A percentile compares a stretch with the other conserved stretches of the same genome.
phyloP scores from a whole-genome alignment of 2,329 filamentous ascomycete species.

The Apiospora koreana region DNA sequence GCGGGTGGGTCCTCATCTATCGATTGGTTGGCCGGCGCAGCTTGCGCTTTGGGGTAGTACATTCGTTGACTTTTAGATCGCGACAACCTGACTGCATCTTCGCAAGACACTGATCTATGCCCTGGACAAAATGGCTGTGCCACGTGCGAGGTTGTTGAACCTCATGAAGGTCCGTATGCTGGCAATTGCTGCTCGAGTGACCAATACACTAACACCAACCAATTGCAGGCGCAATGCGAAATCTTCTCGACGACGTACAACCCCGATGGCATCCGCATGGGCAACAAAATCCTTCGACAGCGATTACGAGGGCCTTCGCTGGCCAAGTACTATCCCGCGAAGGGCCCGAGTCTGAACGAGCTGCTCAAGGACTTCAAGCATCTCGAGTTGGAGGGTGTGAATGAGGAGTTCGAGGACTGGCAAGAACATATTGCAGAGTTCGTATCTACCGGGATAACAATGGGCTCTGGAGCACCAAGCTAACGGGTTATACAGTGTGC shows the following conservation, averaged over 20 bases:
- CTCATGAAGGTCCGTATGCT: conserved; percentile 71
- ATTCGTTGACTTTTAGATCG: not conserved
- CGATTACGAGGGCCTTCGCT: conserved; percentile 81
- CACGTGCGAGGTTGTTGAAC: conserved; percentile 64
- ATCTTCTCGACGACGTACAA: conserved; percentile 93
- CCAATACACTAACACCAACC: conserved; percentile 14
- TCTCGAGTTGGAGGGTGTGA: conserved; percentile 69
- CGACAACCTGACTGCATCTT: not conserved
- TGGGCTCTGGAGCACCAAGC: conserved; percentile 15
- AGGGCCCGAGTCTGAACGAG: conserved; percentile 57
- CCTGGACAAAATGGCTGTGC: conserved; percentile 56
- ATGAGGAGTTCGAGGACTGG: conserved; percentile 79
- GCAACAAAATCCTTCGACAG: conserved; percentile 91
- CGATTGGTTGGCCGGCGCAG: not conserved
- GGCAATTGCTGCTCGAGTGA: too few species aligned
- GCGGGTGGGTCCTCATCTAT: not conserved
- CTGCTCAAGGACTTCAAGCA: conserved; percentile 73
- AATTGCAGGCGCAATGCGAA: conserved; percentile 75
- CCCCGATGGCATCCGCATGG: conserved; percentile 76
- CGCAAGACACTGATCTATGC: not conserved
- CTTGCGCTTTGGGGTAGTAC: not conserved
- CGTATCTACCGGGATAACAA: conserved; percentile 25
- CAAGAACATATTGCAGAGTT: conserved; percentile 72
- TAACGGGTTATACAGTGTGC: conserved; percentile 55
- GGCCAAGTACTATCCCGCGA: conserved; percentile 85